Percentiles rank a stretch among this genome's conserved stretches.
phyloP scores from a whole-genome alignment of 768 basidiomycete genomes.

The Suillus hirtellus region DNA sequence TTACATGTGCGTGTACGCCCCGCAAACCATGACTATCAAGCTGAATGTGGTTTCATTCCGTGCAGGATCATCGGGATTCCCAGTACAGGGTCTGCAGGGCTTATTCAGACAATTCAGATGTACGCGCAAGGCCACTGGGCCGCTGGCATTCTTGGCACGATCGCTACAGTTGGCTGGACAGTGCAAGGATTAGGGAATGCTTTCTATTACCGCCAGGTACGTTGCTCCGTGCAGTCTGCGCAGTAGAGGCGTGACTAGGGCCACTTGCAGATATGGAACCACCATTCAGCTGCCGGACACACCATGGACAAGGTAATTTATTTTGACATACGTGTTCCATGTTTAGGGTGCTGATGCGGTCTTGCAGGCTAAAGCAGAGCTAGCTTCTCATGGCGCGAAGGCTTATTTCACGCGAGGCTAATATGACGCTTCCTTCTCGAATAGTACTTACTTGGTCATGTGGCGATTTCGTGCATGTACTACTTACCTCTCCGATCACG shows the following conservation, averaged over 20 bases:
- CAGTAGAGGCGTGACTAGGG: constrained; percentile 16
- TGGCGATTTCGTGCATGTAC: constrained; percentile 18
- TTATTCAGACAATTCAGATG: constrained; percentile 89
- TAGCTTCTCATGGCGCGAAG: constrained; percentile 83
- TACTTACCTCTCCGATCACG: constrained; percentile 11
- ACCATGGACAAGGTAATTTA: constrained; percentile 74
- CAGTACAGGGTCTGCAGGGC: constrained; percentile 91
- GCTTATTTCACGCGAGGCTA: constrained; percentile 85
- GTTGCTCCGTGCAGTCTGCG: constrained; percentile 18
- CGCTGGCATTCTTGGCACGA: constrained; percentile 76
- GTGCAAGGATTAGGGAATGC: constrained; percentile 82
- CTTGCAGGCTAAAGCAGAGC: constrained; percentile 75
- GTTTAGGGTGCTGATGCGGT: constrained; percentile 16
- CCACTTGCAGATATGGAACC: constrained; percentile 63
- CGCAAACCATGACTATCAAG: constrained; percentile 20
- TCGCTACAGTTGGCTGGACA: constrained; percentile 87
- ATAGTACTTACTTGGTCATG: constrained; percentile 6
- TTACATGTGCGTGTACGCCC: constrained; percentile 69
- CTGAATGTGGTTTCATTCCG: constrained; percentile 23
- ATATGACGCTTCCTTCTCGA: constrained; percentile 23
- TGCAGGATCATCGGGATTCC: constrained; percentile 91
- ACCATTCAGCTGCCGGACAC: constrained; percentile 83
- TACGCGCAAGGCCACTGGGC: constrained; percentile 70
- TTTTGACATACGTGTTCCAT: neutral
- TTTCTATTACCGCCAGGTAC: constrained; percentile 78